A percentile compares a stretch with the other conserved stretches of the same genome.
Evolutionary conservation across 2,329 filamentous ascomycete species (phyloP).

Genomic region (Pseudogymnoascus sp.): DNA sequence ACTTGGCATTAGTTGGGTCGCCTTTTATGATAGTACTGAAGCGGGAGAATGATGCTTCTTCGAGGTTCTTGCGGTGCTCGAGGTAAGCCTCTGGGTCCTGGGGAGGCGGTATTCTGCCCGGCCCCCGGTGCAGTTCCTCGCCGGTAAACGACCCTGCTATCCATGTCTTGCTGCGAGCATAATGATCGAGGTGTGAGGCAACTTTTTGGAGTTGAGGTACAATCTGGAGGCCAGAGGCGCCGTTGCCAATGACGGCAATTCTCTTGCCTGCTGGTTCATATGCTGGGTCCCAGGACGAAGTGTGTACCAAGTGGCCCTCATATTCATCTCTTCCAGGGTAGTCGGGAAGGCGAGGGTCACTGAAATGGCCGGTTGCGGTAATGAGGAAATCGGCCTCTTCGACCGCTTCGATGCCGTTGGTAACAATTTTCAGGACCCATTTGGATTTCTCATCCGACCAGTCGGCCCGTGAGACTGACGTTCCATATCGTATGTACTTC

Average conservation of each 20-base stretch:
- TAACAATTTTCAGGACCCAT: constrained; percentile 27
- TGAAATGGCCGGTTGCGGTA: constrained; percentile 40
- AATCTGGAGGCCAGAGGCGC: constrained; percentile 53
- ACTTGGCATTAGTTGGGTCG: constrained; percentile 41
- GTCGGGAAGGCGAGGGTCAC: constrained; percentile 11
- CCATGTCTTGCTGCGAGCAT: constrained; percentile 59
- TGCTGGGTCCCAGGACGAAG: constrained; percentile 49
- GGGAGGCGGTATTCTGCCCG: constrained; percentile 43
- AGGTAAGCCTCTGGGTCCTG: constrained; percentile 53
- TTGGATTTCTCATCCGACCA: constrained; percentile 27
- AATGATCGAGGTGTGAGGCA: constrained; percentile 52
- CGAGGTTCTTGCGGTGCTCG: constrained; percentile 46
- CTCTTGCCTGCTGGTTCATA: constrained; percentile 42
- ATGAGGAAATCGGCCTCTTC: constrained; percentile 35
- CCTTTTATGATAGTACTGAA: constrained; percentile 48
- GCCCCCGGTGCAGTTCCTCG: constrained; percentile 30
- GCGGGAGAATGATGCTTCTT: constrained; percentile 48
- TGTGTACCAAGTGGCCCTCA: constrained; percentile 48
- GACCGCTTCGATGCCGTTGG: constrained; percentile 26
- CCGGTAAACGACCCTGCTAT: constrained; percentile 55
- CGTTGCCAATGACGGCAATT: constrained; percentile 57
- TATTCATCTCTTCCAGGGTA: constrained; percentile 37
- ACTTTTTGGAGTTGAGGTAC: constrained; percentile 44
- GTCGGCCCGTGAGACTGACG: constrained; percentile 22
- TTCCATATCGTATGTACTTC: constrained; percentile 43